Percentiles rank a stretch among this genome's conserved stretches.
These are phyloP conservation scores for Calonectria crousiana DNA, from an alignment of 2,329 filamentous ascomycete species.

Conservation along the genomic window DNA sequence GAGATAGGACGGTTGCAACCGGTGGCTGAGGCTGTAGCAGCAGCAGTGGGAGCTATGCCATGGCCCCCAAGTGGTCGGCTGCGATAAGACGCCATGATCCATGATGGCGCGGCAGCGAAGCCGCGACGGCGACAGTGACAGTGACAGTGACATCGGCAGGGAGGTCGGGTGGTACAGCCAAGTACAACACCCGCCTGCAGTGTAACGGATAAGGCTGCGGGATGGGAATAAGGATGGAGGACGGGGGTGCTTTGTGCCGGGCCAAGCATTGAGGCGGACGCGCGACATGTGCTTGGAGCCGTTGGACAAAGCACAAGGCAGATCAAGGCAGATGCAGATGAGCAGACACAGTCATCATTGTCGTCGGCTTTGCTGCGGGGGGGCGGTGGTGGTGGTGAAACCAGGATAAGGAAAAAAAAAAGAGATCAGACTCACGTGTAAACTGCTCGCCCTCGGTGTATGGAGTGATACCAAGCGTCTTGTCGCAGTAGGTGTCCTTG, in stretches of 20 bases:
- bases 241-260: background rate
- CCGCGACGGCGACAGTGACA: no score
- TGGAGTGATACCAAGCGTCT: constrained; percentile 57
- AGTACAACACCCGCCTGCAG: background rate
- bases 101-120: background rate
- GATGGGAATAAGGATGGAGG: background rate
- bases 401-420: background rate
- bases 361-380: background rate
- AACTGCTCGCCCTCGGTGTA: constrained; percentile 57
- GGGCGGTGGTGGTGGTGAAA: background rate
- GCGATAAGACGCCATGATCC: background rate
- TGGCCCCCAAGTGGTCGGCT: background rate
- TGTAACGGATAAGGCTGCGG: constrained; percentile 3
- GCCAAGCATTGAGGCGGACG: constrained; percentile 5
- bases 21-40: background rate
- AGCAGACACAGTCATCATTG: background rate
- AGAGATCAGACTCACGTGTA: constrained; percentile 54
- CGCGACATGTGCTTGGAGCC: constrained; percentile 6
- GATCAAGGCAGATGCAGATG: background rate
- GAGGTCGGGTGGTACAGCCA: background rate
- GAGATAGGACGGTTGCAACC: background rate
- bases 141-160: background rate
- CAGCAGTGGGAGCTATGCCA: background rate
- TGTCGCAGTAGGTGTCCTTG: constrained; percentile 37
- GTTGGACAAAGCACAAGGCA: constrained; percentile 1